These are phyloP conservation scores for Clonostachys sp. DNA, from an alignment of 2,329 filamentous ascomycete species.

Conservation along the genomic window DNA sequence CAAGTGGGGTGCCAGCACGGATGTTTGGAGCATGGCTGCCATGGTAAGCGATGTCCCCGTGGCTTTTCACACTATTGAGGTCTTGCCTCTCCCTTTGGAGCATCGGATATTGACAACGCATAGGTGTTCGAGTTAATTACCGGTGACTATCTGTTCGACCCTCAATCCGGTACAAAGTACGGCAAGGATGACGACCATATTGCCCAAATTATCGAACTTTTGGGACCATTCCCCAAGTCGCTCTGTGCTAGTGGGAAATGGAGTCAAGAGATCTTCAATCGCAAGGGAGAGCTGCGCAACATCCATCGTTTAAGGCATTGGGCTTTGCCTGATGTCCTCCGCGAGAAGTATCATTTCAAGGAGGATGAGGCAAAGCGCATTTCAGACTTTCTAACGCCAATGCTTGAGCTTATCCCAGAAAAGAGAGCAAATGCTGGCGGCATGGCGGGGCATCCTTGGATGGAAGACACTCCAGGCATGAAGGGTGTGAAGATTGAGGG, in stretches of 20 bases:
- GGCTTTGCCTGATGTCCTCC: conserved; percentile 87
- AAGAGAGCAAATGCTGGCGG: conserved; percentile 92
- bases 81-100: neutral
- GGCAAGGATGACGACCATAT: conserved; percentile 99
- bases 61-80: no score
- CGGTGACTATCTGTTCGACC: conserved; percentile 96
- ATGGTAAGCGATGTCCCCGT: conserved; percentile 63
- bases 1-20: conserved; percentile 99
- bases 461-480: conserved; percentile 87
- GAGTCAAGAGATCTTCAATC: conserved; percentile 98
- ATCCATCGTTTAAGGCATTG: conserved; percentile 95
- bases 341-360: conserved; percentile 95
- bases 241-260: conserved; percentile 92
- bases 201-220: conserved; percentile 94
- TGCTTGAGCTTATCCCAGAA: conserved; percentile 86
- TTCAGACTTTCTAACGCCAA: conserved; percentile 78
- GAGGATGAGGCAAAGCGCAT: conserved; percentile 75
- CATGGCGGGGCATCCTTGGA: conserved; percentile 81
- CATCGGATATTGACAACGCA: neutral
- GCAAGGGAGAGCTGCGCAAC: conserved; percentile 94
- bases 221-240: conserved; percentile 89
- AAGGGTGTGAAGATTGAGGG: conserved; percentile 68
- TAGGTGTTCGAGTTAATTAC: conserved; percentile 97
- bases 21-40: conserved; percentile 98
- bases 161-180: conserved; percentile 97